Evolutionary conservation across 1,284 basidiomycete genomes (phyloP).

Genomic region (Ceratobasidium sp.): DNA sequence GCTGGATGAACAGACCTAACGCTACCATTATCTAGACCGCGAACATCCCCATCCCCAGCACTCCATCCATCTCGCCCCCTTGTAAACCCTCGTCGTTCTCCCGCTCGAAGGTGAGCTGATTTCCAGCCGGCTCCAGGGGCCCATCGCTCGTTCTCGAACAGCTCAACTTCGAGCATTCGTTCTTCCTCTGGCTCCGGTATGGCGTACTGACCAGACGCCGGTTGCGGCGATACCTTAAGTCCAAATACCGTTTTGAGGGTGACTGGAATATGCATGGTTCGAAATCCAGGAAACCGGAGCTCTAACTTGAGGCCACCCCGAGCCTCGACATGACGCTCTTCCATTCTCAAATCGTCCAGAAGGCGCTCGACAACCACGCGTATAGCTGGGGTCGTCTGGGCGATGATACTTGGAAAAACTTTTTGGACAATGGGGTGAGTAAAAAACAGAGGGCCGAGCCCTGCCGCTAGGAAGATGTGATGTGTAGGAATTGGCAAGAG

Average conservation of each 20-base stretch:
- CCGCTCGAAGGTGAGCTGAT: slow-evolving; percentile 59
- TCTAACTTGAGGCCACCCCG: slow-evolving; percentile 43
- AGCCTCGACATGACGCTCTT: slow-evolving; percentile 66
- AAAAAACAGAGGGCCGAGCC: slow-evolving; percentile 60
- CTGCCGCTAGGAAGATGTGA: slow-evolving; percentile 61
- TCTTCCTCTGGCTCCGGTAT: slow-evolving; percentile 30
- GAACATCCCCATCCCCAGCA: slow-evolving; percentile 55
- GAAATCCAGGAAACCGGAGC: slow-evolving; percentile 28
- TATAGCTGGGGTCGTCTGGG: slow-evolving; percentile 23
- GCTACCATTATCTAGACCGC: slow-evolving; percentile 54
- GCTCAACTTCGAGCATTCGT: slow-evolving; percentile 61
- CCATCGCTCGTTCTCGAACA: slow-evolving; percentile 81
- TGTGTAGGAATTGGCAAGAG: slow-evolving; percentile 66
- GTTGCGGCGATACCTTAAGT: not conserved
- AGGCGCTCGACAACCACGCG: slow-evolving; percentile 49
- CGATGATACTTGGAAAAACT: slow-evolving; percentile 48
- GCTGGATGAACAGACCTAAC: slow-evolving; percentile 63
- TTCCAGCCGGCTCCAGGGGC: slow-evolving; percentile 43
- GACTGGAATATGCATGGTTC: slow-evolving; percentile 20
- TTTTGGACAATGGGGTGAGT: slow-evolving; percentile 60
- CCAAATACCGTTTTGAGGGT: slow-evolving; percentile 15
- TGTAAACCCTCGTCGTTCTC: slow-evolving; percentile 71
- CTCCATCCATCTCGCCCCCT: slow-evolving; percentile 76
- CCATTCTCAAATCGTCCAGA: slow-evolving; percentile 68
- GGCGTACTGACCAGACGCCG: slow-evolving; percentile 9